Evolutionary conservation across 1,284 basidiomycete species (phyloP).

Genomic region (Tetrapyrgos nigripes): DNA sequence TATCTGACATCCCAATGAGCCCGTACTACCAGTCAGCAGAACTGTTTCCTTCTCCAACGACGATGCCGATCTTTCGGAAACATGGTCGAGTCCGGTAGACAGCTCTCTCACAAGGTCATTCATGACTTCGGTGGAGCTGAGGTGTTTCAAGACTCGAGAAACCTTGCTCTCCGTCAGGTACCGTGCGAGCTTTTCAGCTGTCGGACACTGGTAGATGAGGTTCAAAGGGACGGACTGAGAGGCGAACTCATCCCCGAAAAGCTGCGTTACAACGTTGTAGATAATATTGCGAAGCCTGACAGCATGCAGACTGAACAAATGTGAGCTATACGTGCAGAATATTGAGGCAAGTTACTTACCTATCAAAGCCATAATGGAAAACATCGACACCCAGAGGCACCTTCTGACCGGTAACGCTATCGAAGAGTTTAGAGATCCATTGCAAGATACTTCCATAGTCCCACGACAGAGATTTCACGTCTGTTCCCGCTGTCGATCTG

Average conservation of each 20-base stretch:
- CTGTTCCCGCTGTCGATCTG: not conserved
- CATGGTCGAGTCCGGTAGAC: too few relatives aligned
- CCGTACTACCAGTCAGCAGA: conserved; percentile 34
- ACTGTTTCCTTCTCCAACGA: conserved; percentile 14
- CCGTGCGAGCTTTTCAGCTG: not conserved
- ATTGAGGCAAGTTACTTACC: not conserved
- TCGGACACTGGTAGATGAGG: not conserved
- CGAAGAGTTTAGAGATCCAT: not conserved
- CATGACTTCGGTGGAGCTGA: not conserved
- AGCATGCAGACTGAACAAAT: not conserved
- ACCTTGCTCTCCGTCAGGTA: too few relatives aligned
- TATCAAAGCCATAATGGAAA: not conserved
- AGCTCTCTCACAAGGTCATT: not conserved
- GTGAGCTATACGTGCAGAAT: not conserved
- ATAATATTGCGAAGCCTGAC: not conserved
- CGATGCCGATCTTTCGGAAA: not conserved
- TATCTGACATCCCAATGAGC: conserved; percentile 27
- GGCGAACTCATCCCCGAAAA: not conserved
- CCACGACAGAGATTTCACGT: not conserved
- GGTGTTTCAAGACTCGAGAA: too few relatives aligned
- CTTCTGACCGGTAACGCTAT: not conserved
- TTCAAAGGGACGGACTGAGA: not conserved
- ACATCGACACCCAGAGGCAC: not conserved
- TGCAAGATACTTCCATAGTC: not conserved
- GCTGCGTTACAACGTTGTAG: not conserved